Base-by-base conservation (phyloP, 495 filamentous ascomycete genomes). In the Amphirosellinia nigrospora region DNA sequence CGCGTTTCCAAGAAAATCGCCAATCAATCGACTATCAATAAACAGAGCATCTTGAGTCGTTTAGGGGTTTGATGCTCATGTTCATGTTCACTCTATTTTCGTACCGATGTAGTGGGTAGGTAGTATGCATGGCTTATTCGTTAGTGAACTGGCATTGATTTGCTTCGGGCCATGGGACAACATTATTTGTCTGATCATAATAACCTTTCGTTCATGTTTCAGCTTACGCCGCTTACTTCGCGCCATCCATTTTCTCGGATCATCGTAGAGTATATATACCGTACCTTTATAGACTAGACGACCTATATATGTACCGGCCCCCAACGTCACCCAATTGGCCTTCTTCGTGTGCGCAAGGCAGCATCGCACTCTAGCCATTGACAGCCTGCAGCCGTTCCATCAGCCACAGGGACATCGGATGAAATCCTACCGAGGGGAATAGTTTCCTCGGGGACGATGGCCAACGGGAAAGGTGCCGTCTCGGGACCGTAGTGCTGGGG, bases 161-260 rank as follows among this genome's bases (percentile, higher is more conserved):
- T 53, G 50, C 21, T 53, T 30, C 26, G 32, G 59, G 36, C 39
- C 7, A 30, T 46, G 15, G 23, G 36, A 43, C 26, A 43, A n/a
- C n/a, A n/a, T n/a, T 38, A 62, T 62, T 62, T 30, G 26, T 43
- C 39, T 32, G 21, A 28, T 30, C 39, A 43, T 43, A 13, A 13
- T n/a, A 39, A 10, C 19, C 34, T n/a, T 23, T 19, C 21, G 23
- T 21, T 32, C 23, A 32, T 26, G 38, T 43, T 62, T 62, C 59
- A 62, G 59, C 59, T 62, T 62, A 62, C 28, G 59, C 59, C 41
- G 59, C 59, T 62, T 62, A 62, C 59, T 46, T 62, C 59, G 26
- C 59, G 38, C 39, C 41, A 62, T 62, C 39, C 9, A 45, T 38
- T 13, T 62, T 23, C 38, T 60, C 19, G 32, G 39, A 32, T 4